Evolutionary conservation across 116 monocot genomes (phyloP), one percentile per base, ranked within the genome.

Genomic region (Zostera marina): DNA sequence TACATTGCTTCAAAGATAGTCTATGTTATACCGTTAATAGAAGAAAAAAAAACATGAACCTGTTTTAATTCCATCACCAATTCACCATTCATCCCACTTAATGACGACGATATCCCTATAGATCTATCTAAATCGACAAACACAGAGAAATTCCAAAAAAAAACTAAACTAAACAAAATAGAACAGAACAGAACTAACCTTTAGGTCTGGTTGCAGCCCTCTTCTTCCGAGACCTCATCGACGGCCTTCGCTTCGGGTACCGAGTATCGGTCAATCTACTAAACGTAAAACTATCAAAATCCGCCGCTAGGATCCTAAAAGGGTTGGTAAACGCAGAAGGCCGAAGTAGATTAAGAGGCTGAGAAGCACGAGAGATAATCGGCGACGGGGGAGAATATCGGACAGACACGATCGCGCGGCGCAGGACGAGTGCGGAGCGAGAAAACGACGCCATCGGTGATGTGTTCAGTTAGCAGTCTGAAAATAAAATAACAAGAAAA

Each of bases 231-330:
- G 79, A 61, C 68, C 65, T 73, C 44, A 57, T 22, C 15, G 82
- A 77, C 9, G 94, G 94, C 63, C 89, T 66, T 57, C 88, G 54
- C 72, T 96, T 85, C 13, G 89, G 85, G 26, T 62, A 79, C 24
- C 84, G 73, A 40, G 70, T 73, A 20, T 88, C 94, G 22, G 77
- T 80, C 53, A 87, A 61, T 52, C 73, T 61, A 9, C 48, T 52
- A 59, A 84, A 72, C 10, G 57, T 59, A 14, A 19, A 44, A n/a
- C 53, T 65, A 47, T 57, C 24, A 44, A 66, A 22, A 56, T 56
- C 19, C 14, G 53, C 41, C 3, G 44, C 44, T 11, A 66, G 25
- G 26, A 56, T 40, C 19, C 23, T n/a, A 44, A 20, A 32, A 44
- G 46, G 56, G 26, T 23, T 8, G 24, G 54, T 41, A 21, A 26